These are phyloP conservation scores for Carallia pectinifolia DNA, from an alignment of 345 rosid genomes.

Conservation along the genomic window DNA sequence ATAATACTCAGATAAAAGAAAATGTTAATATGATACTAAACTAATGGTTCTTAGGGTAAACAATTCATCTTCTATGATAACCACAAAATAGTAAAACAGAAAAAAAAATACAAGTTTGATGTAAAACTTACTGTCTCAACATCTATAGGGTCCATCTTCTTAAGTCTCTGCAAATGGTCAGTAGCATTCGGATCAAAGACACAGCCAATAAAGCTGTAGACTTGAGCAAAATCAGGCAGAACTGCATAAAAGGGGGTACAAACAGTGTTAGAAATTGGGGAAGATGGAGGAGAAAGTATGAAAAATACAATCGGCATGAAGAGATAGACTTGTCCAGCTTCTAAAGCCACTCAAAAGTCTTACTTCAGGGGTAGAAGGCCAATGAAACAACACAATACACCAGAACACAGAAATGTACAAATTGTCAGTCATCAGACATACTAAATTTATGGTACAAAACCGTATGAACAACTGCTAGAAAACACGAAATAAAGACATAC, in stretches of 20 bases:
- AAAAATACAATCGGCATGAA: background rate
- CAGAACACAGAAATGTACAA: too few species aligned
- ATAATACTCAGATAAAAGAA: background rate
- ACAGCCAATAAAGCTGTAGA: conserved; percentile 82
- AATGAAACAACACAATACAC: too few species aligned
- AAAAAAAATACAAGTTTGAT: background rate
- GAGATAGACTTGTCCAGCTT: background rate
- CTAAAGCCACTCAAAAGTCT: background rate
- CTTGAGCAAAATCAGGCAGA: conserved; percentile 82
- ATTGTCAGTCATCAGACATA: too few species aligned
- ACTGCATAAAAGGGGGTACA: conserved; percentile 46
- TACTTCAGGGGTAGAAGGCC: too few species aligned
- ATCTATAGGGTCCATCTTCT: conserved; percentile 86
- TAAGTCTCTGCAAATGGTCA: conserved; percentile 75
- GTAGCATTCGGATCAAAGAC: conserved; percentile 70
- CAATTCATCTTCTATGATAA: too few species aligned
- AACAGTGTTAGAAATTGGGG: background rate
- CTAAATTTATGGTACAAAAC: too few species aligned
- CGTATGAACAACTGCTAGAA: too few species aligned
- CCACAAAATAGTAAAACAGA: background rate
- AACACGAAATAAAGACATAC: too few species aligned
- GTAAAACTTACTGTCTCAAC: conserved; percentile 70
- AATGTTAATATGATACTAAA: background rate
- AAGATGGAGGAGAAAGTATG: background rate
- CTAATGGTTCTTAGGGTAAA: too few species aligned